Conservation (phyloP, 345 rosid genomes). For the Populus tremula region DNA sequence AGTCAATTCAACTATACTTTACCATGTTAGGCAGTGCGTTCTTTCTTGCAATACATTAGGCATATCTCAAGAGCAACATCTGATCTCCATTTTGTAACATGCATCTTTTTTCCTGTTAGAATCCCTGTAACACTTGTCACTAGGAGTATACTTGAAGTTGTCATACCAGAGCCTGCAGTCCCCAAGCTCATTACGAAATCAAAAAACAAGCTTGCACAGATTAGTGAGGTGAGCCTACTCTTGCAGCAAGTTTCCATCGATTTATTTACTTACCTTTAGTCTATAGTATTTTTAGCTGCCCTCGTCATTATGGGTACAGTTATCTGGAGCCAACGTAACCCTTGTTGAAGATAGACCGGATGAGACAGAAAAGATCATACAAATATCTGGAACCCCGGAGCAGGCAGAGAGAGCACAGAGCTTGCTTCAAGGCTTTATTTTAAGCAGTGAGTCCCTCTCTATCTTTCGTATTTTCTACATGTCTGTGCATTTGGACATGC, state of each 20-base stretch:
- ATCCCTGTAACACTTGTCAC: conserved; percentile 81
- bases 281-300: neutral
- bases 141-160: conserved; percentile 90
- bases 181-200: conserved; percentile 88
- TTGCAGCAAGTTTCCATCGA: neutral
- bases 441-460: conserved; percentile 69
- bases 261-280: neutral
- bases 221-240: conserved; percentile 73
- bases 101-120: conserved; percentile 30
- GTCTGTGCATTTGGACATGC: neutral
- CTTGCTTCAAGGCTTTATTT: conserved; percentile 92
- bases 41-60: neutral
- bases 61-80: neutral
- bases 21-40: neutral
- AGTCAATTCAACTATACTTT: conserved; percentile 11
- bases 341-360: conserved; percentile 75
- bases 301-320: conserved; percentile 37
- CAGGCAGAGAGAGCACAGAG: conserved; percentile 97
- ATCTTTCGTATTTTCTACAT: neutral
- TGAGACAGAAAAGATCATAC: conserved; percentile 62
- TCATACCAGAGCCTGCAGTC: conserved; percentile 76
- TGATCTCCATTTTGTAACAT: neutral
- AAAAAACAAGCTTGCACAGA: conserved; percentile 81
- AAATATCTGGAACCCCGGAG: conserved; percentile 92
- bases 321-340: conserved; percentile 87